Evolutionary conservation across 2,329 filamentous ascomycete species (phyloP), one percentile per base, ranked within the genome.

Genomic region (Malbranchea zuffiana): DNA sequence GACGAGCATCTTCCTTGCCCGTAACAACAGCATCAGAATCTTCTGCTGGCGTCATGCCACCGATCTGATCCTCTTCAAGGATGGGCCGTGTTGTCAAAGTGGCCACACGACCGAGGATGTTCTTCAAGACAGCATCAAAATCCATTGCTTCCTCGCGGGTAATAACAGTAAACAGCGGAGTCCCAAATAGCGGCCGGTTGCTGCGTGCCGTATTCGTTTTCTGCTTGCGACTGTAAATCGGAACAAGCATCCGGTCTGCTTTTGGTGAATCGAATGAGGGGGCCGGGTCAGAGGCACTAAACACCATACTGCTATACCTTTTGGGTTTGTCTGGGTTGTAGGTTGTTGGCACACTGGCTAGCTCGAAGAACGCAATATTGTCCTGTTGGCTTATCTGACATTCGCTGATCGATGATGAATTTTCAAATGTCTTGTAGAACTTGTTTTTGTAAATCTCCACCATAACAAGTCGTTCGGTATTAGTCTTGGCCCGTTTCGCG

Each of bases 401-500:
- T 39, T 94, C 86, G 0, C 77, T 76, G 6, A 87, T 76, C 5
- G 67, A 64, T 19, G 70, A 68, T 5, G 63, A 64, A 50, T 95
- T 82, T 16, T 84, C 74, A 47, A 90, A 86, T 33, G 84, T 71
- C 53, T 86, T 88, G 67, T 87, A 96, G 58, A 95, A 87, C 48
- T 80, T 85, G 47, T 76, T 69, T 48, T 76, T 81, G 56, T 84
- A 93, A 34, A 92, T 76, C 51, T 98, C 90, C 1, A 76, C 79
- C 10, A 79, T 78, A 53, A 94, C 76, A n/a, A 95, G 78, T 70
- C 33, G 68, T 54, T 38, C 63, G 42, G 71, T 75, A 50, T 52
- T 62, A 48, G 50, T 56, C 25, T 53, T 49, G 39, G 73, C 63
- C 47, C 72, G 72, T 44, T 66, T 66, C 5, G 68, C 72, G 15